Conservation (phyloP, 2,329 filamentous ascomycete species). For the Ophiostoma perfectum region DNA sequence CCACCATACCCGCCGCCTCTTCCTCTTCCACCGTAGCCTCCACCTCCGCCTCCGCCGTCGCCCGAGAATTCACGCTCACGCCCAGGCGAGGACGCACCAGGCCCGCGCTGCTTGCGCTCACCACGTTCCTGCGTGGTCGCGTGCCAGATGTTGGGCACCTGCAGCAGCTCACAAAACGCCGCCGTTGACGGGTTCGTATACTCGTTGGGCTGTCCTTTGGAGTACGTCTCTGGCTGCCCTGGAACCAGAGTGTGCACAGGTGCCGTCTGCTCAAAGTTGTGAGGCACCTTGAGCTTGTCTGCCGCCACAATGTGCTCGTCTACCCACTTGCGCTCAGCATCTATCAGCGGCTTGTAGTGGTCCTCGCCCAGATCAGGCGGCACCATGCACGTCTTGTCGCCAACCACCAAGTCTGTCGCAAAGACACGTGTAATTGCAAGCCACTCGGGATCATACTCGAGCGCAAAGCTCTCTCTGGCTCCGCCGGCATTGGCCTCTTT, state of each 20-base stretch:
- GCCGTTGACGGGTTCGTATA: slow-evolving; percentile 83
- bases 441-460: slow-evolving; percentile 91
- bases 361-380: slow-evolving; percentile 62
- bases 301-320: slow-evolving; percentile 63
- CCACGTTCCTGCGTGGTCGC: slow-evolving; percentile 65
- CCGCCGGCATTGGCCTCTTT: slow-evolving; percentile 2
- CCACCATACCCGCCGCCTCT: slow-evolving; percentile 27
- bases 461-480: slow-evolving; percentile 37
- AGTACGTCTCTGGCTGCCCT: slow-evolving; percentile 42
- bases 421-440: slow-evolving; percentile 87
- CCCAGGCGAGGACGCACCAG: slow-evolving; percentile 39
- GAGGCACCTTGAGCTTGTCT: slow-evolving; percentile 62
- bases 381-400: slow-evolving; percentile 49
- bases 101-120: slow-evolving; percentile 53
- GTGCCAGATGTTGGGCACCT: slow-evolving; percentile 70
- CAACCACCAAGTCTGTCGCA: slow-evolving; percentile 57
- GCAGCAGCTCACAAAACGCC: slow-evolving; percentile 73
- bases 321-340: slow-evolving; percentile 71
- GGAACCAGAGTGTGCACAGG: slow-evolving; percentile 55
- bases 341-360: slow-evolving; percentile 62
- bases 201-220: slow-evolving; percentile 62
- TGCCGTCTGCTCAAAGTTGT: slow-evolving; percentile 73
- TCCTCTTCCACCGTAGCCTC: slow-evolving; percentile 35
- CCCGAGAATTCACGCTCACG: slow-evolving; percentile 23
- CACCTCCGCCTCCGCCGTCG: slow-evolving; percentile 35